Evolutionary conservation across 352 stramenopile species (phyloP).

Genomic region (Thraustotheca clavata): DNA sequence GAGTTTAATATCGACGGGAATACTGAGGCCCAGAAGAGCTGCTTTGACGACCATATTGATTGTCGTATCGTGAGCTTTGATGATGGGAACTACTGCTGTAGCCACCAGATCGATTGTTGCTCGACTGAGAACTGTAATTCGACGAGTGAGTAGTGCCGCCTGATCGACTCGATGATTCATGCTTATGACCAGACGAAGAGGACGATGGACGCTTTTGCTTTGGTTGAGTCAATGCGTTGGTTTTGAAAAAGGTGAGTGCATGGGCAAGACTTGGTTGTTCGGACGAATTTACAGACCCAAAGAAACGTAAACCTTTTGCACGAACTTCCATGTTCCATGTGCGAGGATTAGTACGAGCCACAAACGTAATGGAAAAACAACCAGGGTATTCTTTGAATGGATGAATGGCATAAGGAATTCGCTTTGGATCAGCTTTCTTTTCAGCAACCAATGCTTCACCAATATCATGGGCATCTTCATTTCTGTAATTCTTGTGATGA

Average conservation of each 20-base stretch:
- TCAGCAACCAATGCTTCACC: conserved; percentile 83
- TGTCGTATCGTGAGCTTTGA: background rate
- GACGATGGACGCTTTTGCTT: background rate
- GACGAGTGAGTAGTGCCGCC: background rate
- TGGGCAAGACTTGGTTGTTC: conserved; percentile 61
- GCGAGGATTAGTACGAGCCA: conserved; percentile 70
- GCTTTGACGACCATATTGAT: background rate
- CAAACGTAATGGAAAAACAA: conserved; percentile 86
- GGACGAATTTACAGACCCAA: conserved; percentile 79
- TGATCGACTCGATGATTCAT: background rate
- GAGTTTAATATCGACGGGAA: background rate
- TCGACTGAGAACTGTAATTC: background rate
- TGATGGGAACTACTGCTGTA: conserved; percentile 3
- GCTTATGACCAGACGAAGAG: background rate
- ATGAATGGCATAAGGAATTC: conserved; percentile 79
- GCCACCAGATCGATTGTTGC: background rate
- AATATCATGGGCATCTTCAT: conserved; percentile 51
- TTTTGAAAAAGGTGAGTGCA: conserved; percentile 86
- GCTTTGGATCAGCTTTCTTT: conserved; percentile 76
- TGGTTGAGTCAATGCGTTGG: conserved; percentile 68
- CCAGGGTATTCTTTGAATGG: conserved; percentile 80
- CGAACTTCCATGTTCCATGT: conserved; percentile 86
- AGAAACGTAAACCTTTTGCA: conserved; percentile 75
- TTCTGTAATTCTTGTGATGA: conserved; percentile 84
- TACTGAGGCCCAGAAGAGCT: too few species aligned